Percentiles rank a stretch among this genome's conserved stretches.
Evolutionary conservation across 75 land plant species (phyloP).

Genomic region (Selaginella moellendorffii): DNA sequence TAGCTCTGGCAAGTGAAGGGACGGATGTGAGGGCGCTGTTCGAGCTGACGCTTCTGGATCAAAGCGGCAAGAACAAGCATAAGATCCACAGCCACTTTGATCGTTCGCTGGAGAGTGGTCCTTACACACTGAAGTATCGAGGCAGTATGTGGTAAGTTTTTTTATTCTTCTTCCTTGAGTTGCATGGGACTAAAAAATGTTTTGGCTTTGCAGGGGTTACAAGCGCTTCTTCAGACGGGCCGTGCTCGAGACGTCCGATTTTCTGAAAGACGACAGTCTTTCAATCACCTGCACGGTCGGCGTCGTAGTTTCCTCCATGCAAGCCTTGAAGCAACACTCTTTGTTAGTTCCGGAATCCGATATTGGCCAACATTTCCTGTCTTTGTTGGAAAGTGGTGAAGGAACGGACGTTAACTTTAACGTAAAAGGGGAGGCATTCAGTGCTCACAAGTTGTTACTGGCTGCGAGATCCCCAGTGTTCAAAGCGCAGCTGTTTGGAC

Average conservation of each 20-base stretch:
- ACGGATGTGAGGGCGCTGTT: conserved; percentile 77
- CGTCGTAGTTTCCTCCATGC: background rate
- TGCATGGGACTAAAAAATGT: too few species aligned
- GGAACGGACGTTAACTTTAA: background rate
- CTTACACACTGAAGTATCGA: conserved; percentile 63
- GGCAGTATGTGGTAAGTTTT: conserved; percentile 70
- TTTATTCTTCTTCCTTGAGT: too few species aligned
- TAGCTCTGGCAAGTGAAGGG: conserved; percentile 67
- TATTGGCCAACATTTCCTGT: background rate
- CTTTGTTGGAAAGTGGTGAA: conserved; percentile 3
- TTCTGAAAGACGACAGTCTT: conserved; percentile 2
- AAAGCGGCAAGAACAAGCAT: conserved; percentile 61
- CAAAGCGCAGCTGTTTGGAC: conserved; percentile 6
- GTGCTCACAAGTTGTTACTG: conserved; percentile 1
- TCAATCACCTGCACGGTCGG: background rate
- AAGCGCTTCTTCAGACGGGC: conserved; percentile 84
- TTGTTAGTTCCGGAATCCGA: background rate
- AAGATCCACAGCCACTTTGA: conserved; percentile 68
- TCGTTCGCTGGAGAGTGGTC: conserved; percentile 51
- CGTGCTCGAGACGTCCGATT: conserved; percentile 76
- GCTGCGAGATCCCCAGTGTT: conserved; percentile 8
- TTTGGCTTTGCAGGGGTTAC: conserved; percentile 52
- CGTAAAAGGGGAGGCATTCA: conserved; percentile 3
- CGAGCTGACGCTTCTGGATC: conserved; percentile 61
- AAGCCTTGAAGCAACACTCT: conserved; percentile 1